Evolutionary conservation across 495 filamentous ascomycete genomes (phyloP), one percentile per base, ranked within the genome.

Genomic region (Podospora fimiseda): DNA sequence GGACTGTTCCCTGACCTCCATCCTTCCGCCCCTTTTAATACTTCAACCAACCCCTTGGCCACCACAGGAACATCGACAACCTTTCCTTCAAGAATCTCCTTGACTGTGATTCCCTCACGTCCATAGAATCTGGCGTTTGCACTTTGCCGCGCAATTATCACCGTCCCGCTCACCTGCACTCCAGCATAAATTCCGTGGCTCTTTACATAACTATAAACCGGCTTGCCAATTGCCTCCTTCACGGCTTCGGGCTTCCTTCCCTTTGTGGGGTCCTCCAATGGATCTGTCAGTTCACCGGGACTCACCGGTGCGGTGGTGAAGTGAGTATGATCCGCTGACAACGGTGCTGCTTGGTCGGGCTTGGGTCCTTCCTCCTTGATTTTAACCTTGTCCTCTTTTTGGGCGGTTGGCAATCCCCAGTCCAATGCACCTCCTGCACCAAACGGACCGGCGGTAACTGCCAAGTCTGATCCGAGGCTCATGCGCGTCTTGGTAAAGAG

Each of bases 191-290:
- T 75, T 3, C 88, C 88, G 37, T 87, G 79, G 56, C 80, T 86
- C 70, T 90, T 90, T 72, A 91, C 79, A 60, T 93, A 93, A 33
- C 82, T 88, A 75, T 84, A 91, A 9, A 90, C 76, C 0, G 88
- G 87, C 51, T 65, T 71, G 19, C 60, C 60, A 49, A 68, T 43
- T 18, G 55, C 58, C 15, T 65, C 64, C n/a, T 58, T 50, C 38
- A 67, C 59, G 15, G 60, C 58, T 19, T 56, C 59, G 4, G 61
- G 63, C 53, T 60, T 60, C 43, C 54, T 48, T 22, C 53, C 36
- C 44, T 53, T 58, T 42, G 53, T 46, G 3, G 41, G 24, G 41
- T 53, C 51, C 11, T 54, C 50, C 2, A 41, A 6, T 6, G 45
- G 42, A 13, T 56, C 43, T 23, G 42, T 27, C 38, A 59, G 27